Percentiles rank a stretch among this genome's conserved stretches.
These are phyloP conservation scores for Ambrosiella cleistominuta DNA, from an alignment of 2,329 filamentous ascomycete genomes.

Conservation along the genomic window DNA sequence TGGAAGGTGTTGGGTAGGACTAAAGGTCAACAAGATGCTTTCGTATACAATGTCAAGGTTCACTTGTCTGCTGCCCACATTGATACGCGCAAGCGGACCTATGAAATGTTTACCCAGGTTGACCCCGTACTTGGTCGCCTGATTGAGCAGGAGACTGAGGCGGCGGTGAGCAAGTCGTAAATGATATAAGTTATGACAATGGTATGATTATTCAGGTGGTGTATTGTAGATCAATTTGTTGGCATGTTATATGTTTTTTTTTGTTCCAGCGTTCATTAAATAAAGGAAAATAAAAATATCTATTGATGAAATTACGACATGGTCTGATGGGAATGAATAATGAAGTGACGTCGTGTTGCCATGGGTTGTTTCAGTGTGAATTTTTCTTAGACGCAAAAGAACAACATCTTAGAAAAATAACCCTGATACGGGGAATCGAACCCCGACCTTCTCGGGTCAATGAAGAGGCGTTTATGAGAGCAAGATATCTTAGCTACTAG, in stretches of 20 bases:
- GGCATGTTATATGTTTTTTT: no score
- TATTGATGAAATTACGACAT: no score
- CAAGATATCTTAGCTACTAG: neutral
- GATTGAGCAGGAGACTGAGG: conserved; percentile 16
- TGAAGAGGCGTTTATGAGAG: neutral
- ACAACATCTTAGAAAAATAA: neutral
- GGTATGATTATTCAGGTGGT: no score
- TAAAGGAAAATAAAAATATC: no score
- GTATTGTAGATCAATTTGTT: no score
- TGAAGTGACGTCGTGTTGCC: no score
- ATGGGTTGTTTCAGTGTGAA: no score
- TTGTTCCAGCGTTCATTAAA: no score
- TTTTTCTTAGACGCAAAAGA: neutral
- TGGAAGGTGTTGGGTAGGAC: conserved; percentile 32
- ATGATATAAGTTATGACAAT: neutral
- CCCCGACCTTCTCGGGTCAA: neutral
- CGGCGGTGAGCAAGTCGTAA: neutral
- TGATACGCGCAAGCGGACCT: conserved; percentile 38
- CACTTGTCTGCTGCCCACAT: conserved; percentile 36
- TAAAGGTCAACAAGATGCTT: conserved; percentile 42
- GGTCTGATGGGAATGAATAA: no score
- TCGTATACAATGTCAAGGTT: conserved; percentile 39
- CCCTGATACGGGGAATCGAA: neutral
- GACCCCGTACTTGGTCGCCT: conserved; percentile 30
- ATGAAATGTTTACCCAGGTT: conserved; percentile 43